Conservation (phyloP, 176 grass and related monocot species). For the Rhipidocladum racemiflorum region DNA sequence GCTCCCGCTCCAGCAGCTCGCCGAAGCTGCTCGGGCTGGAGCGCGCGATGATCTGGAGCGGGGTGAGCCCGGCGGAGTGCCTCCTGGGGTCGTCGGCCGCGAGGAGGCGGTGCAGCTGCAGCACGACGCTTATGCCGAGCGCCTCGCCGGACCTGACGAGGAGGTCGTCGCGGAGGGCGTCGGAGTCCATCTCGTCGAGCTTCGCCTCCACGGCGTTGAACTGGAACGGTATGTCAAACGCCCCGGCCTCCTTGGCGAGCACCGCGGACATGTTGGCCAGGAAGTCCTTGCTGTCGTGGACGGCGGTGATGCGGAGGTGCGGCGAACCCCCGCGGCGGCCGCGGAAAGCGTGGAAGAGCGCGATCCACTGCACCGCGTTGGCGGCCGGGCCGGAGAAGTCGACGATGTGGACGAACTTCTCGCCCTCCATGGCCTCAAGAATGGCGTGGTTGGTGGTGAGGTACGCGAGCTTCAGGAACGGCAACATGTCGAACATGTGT, state of each 20-base stretch:
- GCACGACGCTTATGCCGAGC: constrained; percentile 50
- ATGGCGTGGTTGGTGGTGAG: constrained; percentile 70
- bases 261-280: constrained; percentile 34
- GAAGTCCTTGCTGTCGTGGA: constrained; percentile 37
- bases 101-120: constrained; percentile 49
- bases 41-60: constrained; percentile 41
- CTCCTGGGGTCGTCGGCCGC: constrained; percentile 21
- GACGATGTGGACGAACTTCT: constrained; percentile 61
- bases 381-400: constrained; percentile 56
- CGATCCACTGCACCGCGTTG: constrained; percentile 65
- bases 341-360: constrained; percentile 57
- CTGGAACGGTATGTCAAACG: constrained; percentile 61
- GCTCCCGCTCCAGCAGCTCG: constrained; percentile 45
- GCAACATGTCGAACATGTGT: constrained; percentile 43
- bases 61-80: constrained; percentile 9
- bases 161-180: constrained; percentile 37
- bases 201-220: constrained; percentile 32
- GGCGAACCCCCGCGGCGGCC: constrained; percentile 45
- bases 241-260: constrained; percentile 50
- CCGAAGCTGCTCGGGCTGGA: constrained; percentile 49
- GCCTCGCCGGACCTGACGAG: constrained; percentile 51
- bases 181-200: constrained; percentile 41
- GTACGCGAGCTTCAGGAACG: constrained; percentile 70
- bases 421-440: constrained; percentile 62
- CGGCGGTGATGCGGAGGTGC: constrained; percentile 54